Evolutionary conservation across 768 basidiomycete genomes (phyloP).

Genomic region (Dentipellis sp.): DNA sequence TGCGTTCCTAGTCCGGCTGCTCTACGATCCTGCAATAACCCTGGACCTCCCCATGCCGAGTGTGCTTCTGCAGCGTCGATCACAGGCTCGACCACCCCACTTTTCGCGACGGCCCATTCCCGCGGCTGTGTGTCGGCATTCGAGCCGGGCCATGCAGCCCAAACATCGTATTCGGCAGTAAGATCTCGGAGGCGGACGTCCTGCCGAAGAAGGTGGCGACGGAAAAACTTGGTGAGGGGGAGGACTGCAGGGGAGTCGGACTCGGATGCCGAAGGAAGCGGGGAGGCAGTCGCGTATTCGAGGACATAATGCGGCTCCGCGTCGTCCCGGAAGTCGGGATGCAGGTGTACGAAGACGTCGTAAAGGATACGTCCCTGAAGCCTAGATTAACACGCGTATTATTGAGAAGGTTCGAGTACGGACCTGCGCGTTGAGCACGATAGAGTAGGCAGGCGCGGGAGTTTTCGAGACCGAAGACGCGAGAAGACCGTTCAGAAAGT

Average conservation of each 20-base stretch:
- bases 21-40: constrained; percentile 50
- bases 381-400: constrained; percentile 7
- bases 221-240: constrained; percentile 61
- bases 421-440: not conserved
- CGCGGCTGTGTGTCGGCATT: constrained; percentile 31
- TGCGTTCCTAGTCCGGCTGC: constrained; percentile 75
- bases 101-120: constrained; percentile 49
- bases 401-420: not conserved
- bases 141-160: constrained; percentile 66
- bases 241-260: constrained; percentile 30
- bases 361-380: constrained; percentile 79
- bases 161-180: constrained; percentile 70
- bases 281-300: not conserved
- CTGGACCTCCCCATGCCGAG: constrained; percentile 46
- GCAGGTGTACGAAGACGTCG: constrained; percentile 76
- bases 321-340: constrained; percentile 58
- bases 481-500: constrained; percentile 17
- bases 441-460: not conserved
- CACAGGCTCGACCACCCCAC: constrained; percentile 69
- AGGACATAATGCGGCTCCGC: not conserved
- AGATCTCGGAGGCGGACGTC: constrained; percentile 80
- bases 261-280: constrained; percentile 23
- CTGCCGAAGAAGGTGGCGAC: constrained; percentile 78
- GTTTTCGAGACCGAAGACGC: constrained; percentile 13
- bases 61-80: constrained; percentile 50